Base-by-base conservation (phyloP, 176 grass and related monocot species). In the Avena sativa region DNA sequence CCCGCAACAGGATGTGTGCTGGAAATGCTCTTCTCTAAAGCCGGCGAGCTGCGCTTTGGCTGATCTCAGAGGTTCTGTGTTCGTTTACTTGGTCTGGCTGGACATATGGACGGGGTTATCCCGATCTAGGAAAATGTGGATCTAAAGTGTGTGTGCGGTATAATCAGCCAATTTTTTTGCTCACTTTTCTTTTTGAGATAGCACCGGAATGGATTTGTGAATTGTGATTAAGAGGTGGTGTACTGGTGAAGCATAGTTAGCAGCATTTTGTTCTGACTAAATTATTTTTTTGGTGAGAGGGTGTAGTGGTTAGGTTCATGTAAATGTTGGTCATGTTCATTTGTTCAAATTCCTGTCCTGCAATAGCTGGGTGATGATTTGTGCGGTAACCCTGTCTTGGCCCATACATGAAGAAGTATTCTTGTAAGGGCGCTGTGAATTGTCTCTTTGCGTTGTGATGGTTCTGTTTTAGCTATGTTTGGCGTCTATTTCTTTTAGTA, bases 1-100 rank as follows among this genome's bases (percentile, higher is more conserved):
- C 76, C 81, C 80, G 89, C 89, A 87, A 84, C 85, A 91, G 83
- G 85, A 84, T 76, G 32, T 60, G 61, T 77, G 84, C 87, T 76
- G 46, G 68, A 78, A 81, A 55, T 79, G 10, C 28, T 77, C 67
- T 71, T 78, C 72, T 74, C 38, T 81, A 85, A 85, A 80, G 47
- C 76, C 61, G 30, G 72, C 40, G 73, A 78, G 63, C 47, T 84
- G 72, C 15, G 4, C 63, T 56, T 74, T 77, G 61, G 63, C 80
- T 70, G 28, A 72, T 74, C 40, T 76, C 19, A 1, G 5, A 68
- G 47, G 19, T 66, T 80, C 47, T 66, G 10, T 58, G 34, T 32
- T 15, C 11, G 23, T 44, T 76, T 59, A 74, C 15, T 78, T 32
- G n/a, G 40, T 46, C 43, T 13, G 10, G 20, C 21, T 66, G 23